A percentile compares a stretch with the other conserved stretches of the same genome.
phyloP scores from a whole-genome alignment of 495 filamentous ascomycete genomes.

The Lineolata rhizophorae region DNA sequence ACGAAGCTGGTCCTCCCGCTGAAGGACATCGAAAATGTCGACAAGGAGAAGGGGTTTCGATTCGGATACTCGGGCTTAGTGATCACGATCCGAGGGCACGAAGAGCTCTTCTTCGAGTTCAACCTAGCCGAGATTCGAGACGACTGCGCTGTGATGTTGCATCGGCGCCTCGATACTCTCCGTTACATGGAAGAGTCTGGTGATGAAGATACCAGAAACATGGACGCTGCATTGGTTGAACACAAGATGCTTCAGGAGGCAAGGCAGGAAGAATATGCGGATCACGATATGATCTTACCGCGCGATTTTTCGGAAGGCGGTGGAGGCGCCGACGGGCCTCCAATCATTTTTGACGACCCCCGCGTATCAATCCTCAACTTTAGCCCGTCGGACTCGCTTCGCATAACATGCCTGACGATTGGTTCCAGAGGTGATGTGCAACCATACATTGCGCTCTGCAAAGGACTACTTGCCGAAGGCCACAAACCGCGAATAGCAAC shows the following conservation, averaged over 20 bases:
- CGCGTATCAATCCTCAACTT: conserved; percentile 86
- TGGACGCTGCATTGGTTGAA: conserved; percentile 61
- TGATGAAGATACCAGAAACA: conserved; percentile 44
- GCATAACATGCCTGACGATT: conserved; percentile 88
- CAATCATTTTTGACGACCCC: conserved; percentile 70
- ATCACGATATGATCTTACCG: conserved; percentile 35
- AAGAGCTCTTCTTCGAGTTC: conserved; percentile 96
- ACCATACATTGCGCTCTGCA: conserved; percentile 91
- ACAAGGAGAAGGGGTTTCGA: conserved; percentile 87
- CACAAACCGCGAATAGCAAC: conserved; percentile 79
- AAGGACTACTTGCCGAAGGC: conserved; percentile 69
- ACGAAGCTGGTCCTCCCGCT: conserved; percentile 78
- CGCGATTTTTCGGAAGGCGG: conserved; percentile 23
- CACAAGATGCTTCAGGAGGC: conserved; percentile 66
- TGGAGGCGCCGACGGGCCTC: conserved; percentile 2
- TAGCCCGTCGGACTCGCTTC: conserved; percentile 61
- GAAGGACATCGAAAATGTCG: conserved; percentile 80
- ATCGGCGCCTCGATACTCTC: conserved; percentile 50
- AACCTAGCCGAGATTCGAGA: conserved; percentile 51
- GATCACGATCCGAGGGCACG: conserved; percentile 76
- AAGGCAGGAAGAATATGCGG: conserved; percentile 34
- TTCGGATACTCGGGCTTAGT: conserved; percentile 85
- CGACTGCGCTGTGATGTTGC: conserved; percentile 66
- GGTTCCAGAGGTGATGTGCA: conserved; percentile 92
- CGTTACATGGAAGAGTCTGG: conserved; percentile 52